phyloP scores from a whole-genome alignment of 2,329 filamentous ascomycete genomes.

The Arthrinium puccinioides region DNA sequence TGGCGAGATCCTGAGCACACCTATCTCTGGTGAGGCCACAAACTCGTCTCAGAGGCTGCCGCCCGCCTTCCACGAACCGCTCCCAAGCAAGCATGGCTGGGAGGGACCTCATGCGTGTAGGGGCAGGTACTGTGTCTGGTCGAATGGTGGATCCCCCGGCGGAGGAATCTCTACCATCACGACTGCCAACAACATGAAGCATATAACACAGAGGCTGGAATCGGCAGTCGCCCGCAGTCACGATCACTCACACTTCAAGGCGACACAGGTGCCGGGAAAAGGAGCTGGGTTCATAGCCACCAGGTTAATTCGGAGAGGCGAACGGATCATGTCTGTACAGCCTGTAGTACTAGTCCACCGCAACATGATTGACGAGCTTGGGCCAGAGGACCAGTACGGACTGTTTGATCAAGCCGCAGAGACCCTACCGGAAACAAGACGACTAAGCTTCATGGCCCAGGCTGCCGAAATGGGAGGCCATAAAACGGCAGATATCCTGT shows the following conservation, averaged over 20 bases:
- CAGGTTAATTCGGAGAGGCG: conserved; percentile 11
- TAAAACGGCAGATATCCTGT: conserved; percentile 14
- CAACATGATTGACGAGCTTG: conserved; percentile 12
- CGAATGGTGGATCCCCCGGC: neutral
- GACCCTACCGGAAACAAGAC: conserved; percentile 9
- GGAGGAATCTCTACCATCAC: conserved; percentile 3
- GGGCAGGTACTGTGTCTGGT: conserved; percentile 6
- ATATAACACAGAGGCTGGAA: neutral
- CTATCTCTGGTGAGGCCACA: too few species aligned
- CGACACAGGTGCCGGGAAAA: conserved; percentile 11
- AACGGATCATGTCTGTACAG: conserved; percentile 13
- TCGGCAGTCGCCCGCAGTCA: neutral
- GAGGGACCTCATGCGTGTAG: conserved; percentile 3
- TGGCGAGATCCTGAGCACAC: too few species aligned
- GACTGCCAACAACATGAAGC: neutral
- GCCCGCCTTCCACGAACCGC: too few species aligned
- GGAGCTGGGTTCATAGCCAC: conserved; percentile 15
- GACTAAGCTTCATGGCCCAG: conserved; percentile 12
- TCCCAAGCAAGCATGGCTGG: conserved; percentile 1
- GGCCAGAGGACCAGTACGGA: conserved; percentile 8
- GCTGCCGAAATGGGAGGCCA: conserved; percentile 15
- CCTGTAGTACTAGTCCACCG: conserved; percentile 16
- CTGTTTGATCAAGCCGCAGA: conserved; percentile 14
- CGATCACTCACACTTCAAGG: conserved; percentile 1
- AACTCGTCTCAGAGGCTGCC: too few species aligned